Evolutionary conservation across 2,329 filamentous ascomycete species (phyloP), one percentile per base, ranked within the genome.

Genomic region (Pseudocercospora crystallina): DNA sequence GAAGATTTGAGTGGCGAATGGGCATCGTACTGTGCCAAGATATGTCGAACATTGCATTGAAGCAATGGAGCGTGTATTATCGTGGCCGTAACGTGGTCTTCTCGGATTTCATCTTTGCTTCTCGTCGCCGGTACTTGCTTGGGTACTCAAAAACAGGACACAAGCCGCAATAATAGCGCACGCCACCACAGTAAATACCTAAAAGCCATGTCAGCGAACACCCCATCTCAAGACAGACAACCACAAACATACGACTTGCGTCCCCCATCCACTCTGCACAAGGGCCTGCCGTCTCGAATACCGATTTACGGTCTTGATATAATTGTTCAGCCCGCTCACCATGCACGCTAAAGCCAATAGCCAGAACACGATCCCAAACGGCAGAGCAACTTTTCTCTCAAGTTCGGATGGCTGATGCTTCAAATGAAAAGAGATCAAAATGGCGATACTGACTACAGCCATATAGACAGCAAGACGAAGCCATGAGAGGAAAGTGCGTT

Each of bases 191-290:
- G 76, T 80, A 62, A 89, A 80, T 17, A 86, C 73, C 20, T 26
- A 26, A 7, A 26, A 26, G 7, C 84, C 86, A 13, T 4, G 10
- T 14, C 5, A 43, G 37, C 46, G n/a, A 41, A 20, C 33, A 12
- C 33, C 14, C 17, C 17, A 8, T 8, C 13, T 33, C 37, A 30
- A 20, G 20, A 32, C 10, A 13, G 15, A 12, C 40, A 42, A 32
- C 20, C 20, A 26, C 8, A 34, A 12, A 63, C 69, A 59, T 41
- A 95, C 87, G 36, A 85, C 70, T 68, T 97, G 91, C 33, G 94
- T 97, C 71, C 90, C 92, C 87, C 89, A 94, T 1, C 94, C 94
- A 29, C 84, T 87, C 74, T 99, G 94, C 34, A 99, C 94, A 57
- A 97, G 80, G 0, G 94, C 94, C 20, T 80, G 79, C 59, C 85